phyloP scores from a whole-genome alignment of 2,329 filamentous ascomycete species.

The Pleochaeta shiraiana region DNA sequence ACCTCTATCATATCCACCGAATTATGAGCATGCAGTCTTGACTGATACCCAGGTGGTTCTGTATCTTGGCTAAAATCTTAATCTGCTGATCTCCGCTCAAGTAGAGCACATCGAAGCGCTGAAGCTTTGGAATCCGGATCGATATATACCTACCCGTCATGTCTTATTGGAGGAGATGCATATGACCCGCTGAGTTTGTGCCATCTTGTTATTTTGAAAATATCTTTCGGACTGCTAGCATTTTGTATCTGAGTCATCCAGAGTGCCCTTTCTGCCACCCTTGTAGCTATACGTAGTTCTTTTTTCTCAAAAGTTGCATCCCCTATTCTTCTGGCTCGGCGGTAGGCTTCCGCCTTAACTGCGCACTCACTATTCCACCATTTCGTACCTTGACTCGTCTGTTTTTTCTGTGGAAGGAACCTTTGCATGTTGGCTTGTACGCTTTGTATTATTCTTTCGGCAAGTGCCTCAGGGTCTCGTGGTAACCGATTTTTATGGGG shows the following conservation, averaged over 20 bases:
- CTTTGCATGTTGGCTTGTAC: too few species aligned
- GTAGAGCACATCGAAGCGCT: neutral
- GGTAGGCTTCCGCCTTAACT: neutral
- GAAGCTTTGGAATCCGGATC: neutral
- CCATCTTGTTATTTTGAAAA: neutral
- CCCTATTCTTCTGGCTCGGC: neutral
- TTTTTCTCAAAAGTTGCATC: neutral
- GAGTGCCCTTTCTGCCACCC: neutral
- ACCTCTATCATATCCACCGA: neutral
- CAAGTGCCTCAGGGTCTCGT: too few species aligned
- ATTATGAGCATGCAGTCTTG: too few species aligned
- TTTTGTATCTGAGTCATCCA: neutral
- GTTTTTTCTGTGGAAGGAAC: neutral
- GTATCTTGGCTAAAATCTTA: neutral
- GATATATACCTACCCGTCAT: neutral
- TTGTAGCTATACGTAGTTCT: neutral
- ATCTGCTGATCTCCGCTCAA: conserved; percentile 1
- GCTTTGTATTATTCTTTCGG: too few species aligned
- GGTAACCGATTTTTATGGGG: too few species aligned
- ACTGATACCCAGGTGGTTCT: neutral
- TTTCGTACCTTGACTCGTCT: neutral
- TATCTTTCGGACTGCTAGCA: neutral
- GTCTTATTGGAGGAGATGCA: neutral
- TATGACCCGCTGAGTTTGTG: too few species aligned
- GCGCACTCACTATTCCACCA: conserved; percentile 1